Conservation (phyloP, 192 early-diverging fungal species). For the Linnemannia elongata region DNA sequence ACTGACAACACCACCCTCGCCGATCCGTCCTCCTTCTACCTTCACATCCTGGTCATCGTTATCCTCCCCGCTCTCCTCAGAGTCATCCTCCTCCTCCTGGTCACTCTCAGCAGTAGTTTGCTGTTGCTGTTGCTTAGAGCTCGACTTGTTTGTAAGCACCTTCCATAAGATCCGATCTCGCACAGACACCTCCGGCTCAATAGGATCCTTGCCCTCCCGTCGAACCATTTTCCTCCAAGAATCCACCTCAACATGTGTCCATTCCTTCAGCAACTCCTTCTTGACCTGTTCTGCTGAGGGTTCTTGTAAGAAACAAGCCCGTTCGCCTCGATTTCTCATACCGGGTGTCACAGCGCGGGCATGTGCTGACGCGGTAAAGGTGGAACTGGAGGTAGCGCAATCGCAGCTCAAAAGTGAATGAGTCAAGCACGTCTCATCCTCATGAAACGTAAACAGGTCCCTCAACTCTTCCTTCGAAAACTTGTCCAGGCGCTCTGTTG, state of each 20-base stretch:
- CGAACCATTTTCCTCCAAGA: background rate
- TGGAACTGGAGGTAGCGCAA: slow-evolving; percentile 28
- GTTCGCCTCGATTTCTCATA: background rate
- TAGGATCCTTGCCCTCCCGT: background rate
- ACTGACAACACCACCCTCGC: background rate
- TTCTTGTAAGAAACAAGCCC: slow-evolving; percentile 3
- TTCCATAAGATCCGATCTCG: slow-evolving; percentile 25
- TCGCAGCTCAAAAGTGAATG: slow-evolving; percentile 67
- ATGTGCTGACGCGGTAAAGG: background rate
- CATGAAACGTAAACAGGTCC: slow-evolving; percentile 70
- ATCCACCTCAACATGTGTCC: slow-evolving; percentile 35
- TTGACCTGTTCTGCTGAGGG: slow-evolving; percentile 20
- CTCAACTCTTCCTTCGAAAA: slow-evolving; percentile 68
- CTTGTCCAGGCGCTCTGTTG: slow-evolving; percentile 57
- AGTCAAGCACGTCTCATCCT: slow-evolving; percentile 66
- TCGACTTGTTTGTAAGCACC: background rate
- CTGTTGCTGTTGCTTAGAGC: background rate
- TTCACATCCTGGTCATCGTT: slow-evolving; percentile 7
- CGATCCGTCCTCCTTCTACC: background rate
- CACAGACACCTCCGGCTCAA: background rate
- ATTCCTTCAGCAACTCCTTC: slow-evolving; percentile 30
- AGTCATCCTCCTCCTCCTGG: background rate
- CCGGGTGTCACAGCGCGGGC: background rate
- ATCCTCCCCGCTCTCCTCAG: background rate
- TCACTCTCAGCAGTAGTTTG: background rate